Evolutionary conservation across 495 filamentous ascomycete species (phyloP).

Genomic region (Trichoderma gamsii): DNA sequence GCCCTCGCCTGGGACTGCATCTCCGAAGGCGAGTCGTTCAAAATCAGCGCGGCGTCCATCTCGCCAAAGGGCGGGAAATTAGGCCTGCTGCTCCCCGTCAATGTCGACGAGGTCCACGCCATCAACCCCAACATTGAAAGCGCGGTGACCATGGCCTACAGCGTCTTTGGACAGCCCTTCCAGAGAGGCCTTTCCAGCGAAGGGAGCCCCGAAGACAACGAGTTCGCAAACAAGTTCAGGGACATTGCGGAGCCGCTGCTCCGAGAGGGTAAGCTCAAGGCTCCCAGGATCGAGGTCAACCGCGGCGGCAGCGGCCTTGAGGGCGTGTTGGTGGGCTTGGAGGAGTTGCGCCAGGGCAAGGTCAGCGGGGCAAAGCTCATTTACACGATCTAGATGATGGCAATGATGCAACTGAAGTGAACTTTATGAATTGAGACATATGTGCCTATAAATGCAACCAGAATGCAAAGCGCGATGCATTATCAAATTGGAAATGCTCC

Average conservation of each 20-base stretch:
- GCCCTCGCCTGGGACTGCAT: conserved; percentile 34
- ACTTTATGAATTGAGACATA: too few species aligned
- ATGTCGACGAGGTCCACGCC: conserved; percentile 19
- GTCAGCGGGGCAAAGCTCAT: conserved; percentile 36
- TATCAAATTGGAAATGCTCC: too few species aligned
- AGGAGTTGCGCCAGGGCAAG: conserved; percentile 29
- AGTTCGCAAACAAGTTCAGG: conserved; percentile 26
- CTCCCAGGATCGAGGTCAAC: conserved; percentile 26
- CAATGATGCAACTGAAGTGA: too few species aligned
- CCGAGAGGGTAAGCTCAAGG: conserved; percentile 26
- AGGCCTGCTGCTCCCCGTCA: conserved; percentile 24
- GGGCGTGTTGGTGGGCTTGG: conserved; percentile 30
- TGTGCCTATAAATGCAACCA: too few species aligned
- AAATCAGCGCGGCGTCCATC: conserved; percentile 27
- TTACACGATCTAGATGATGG: conserved; percentile 26
- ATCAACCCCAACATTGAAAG: conserved; percentile 28
- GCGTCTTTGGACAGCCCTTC: conserved; percentile 23
- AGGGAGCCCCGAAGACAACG: conserved; percentile 23
- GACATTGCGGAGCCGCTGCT: conserved; percentile 22
- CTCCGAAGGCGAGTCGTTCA: conserved; percentile 18
- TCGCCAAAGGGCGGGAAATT: conserved; percentile 23
- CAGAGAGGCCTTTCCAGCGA: background rate
- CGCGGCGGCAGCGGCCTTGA: conserved; percentile 31
- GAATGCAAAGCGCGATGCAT: too few species aligned
- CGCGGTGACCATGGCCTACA: conserved; percentile 27